phyloP scores from a whole-genome alignment of 371 early-diverging fungal genomes.

The Rhizopus stolonifer region DNA sequence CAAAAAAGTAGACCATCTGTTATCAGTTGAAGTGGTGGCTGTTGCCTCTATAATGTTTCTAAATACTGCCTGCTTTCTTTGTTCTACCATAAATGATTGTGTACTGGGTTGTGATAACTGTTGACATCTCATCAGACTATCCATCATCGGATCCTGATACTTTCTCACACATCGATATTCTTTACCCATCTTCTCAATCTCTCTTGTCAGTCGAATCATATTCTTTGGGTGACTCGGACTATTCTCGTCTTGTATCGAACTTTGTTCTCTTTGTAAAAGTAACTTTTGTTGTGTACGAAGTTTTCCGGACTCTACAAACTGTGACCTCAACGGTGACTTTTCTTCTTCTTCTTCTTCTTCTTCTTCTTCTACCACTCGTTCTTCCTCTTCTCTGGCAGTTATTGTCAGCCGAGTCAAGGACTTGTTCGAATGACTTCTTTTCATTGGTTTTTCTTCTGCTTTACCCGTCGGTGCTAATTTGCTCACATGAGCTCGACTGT shows the following conservation, averaged over 20 bases:
- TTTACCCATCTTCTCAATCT: conserved; percentile 44
- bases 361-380: conserved; percentile 1
- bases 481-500: conserved; percentile 31
- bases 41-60: neutral
- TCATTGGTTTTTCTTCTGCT: conserved; percentile 23
- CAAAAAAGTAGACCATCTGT: neutral
- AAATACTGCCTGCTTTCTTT: conserved; percentile 1
- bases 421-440: conserved; percentile 28
- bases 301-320: conserved; percentile 29
- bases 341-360: conserved; percentile 3
- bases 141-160: conserved; percentile 39
- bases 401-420: conserved; percentile 22
- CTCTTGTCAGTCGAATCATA: conserved; percentile 47
- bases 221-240: conserved; percentile 46
- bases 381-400: conserved; percentile 3
- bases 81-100: neutral
- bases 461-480: conserved; percentile 30
- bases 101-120: neutral
- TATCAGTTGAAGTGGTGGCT: neutral
- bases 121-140: conserved; percentile 27
- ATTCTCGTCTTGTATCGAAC: conserved; percentile 43
- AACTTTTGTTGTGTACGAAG: conserved; percentile 53
- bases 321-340: conserved; percentile 15
- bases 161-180: conserved; percentile 37
- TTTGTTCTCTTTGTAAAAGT: conserved; percentile 45